Percentiles rank a stretch among this genome's conserved stretches.
Conservation (phyloP, 1,284 basidiomycete species). For the Ganoderma sinense region DNA sequence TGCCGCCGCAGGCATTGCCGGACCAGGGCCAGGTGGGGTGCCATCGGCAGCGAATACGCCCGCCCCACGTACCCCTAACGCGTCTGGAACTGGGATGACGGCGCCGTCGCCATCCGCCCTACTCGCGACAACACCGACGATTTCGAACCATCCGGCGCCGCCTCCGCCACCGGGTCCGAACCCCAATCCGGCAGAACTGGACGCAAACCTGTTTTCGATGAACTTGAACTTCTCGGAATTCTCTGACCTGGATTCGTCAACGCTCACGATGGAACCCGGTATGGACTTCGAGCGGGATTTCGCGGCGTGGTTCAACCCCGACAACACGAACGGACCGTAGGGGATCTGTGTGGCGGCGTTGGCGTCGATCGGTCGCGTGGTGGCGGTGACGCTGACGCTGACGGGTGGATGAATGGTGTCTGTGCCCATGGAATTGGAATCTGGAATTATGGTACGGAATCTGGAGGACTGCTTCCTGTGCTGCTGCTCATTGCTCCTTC, state of each 20-base stretch:
- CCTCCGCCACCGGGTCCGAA: slow-evolving; percentile 24
- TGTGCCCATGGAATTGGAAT: slow-evolving; percentile 2
- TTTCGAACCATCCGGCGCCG: slow-evolving; percentile 27
- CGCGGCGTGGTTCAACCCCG: no score
- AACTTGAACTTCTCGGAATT: slow-evolving; percentile 36
- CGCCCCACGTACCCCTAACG: slow-evolving; percentile 58
- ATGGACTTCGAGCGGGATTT: no score
- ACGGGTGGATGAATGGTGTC: not conserved
- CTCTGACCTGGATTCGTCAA: no score
- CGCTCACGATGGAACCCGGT: no score
- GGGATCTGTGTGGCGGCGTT: no score
- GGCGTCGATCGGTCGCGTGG: not conserved
- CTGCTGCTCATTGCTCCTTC: not conserved
- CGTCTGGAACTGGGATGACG: slow-evolving; percentile 41
- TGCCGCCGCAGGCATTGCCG: slow-evolving; percentile 37
- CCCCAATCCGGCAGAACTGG: slow-evolving; percentile 51
- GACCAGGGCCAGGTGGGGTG: slow-evolving; percentile 28
- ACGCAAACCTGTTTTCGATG: slow-evolving; percentile 49
- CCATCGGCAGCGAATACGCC: slow-evolving; percentile 41
- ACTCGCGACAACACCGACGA: slow-evolving; percentile 38
- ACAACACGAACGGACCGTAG: no score
- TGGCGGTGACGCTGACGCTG: not conserved
- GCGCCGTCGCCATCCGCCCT: slow-evolving; percentile 54
- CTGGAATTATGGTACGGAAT: slow-evolving; percentile 3
- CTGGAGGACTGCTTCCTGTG: slow-evolving; percentile 11